Evolutionary conservation across 163 green algal genomes (phyloP), one percentile per base, ranked within the genome.

Genomic region (Chlorella variabilis): DNA sequence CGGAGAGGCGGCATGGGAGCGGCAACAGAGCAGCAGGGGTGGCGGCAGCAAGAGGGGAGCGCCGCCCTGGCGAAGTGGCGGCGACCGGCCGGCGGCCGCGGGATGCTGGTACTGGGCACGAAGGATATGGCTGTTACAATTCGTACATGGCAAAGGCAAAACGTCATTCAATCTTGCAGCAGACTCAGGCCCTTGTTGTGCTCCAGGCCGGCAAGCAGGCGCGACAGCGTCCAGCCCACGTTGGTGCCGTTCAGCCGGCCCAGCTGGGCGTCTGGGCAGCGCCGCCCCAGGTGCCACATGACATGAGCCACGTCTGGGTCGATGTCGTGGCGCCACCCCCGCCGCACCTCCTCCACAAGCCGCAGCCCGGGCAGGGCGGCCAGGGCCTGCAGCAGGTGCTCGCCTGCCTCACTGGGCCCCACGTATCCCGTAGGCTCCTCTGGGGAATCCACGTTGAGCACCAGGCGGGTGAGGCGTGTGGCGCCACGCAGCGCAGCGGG

Each of bases 271-370:
- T 20, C 29, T 2, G 38, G 56, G 73, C 56, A 70, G 8, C 73
- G 73, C 36, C 33, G 23, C 21, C 73, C 73, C 54, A 80, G 41
- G 36, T 80, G 73, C 73, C 73, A 80, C 73, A 80, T 80, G 13
- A 39, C 54, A 4, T n/a, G 25, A 25, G 73, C 73, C 73, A 80
- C 73, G 8, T 2, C 66, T 31, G 73, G 73, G 27, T 54, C 73
- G 4, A 56, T 80, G 2, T 70, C 56, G 1, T 13, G 25, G 20
- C 70, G 54, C 73, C 70, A 54, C 56, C 33, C 73, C 27, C 42
- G 36, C 15, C 59, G 41, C 39, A 80, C 51, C 9, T 69, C 56
- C 17, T 80, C 73, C 36, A 80, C 73, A 6, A 1, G 2, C 23
- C 56, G 54, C 54, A 80, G 54, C 27, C 36, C 73, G 1, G 54